Evolutionary conservation across 2,329 filamentous ascomycete genomes (phyloP), one percentile per base, ranked within the genome.

Genomic region (Akanthomyces muscarius): DNA sequence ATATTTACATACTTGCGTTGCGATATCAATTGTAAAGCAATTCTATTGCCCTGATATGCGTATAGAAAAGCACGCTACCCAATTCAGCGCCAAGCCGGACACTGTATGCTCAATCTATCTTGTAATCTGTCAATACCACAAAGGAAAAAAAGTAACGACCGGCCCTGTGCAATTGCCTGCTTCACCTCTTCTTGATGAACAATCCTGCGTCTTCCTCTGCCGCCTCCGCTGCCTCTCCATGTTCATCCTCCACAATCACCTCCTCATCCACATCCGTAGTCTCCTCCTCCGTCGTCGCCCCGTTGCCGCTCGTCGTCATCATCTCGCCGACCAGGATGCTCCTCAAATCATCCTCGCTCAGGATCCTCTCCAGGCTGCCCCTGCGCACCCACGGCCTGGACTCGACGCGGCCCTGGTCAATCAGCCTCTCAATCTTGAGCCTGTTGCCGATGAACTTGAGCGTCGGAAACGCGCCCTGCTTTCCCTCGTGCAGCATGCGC

Each of bases 391-490:
- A 77, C 3, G 78, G 74, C 63, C 83, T 74, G 42, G 84, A 85
- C 71, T 83, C 81, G 56, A 77, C 74, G 21, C 86, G 75, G 1
- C 86, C 87, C 65, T 77, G 74, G 69, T 89, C 86, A n/a, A 89
- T 81, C 55, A 83, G 69, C 56, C 88, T 82, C 77, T 99, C 95
- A 10, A 97, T 81, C 70, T 91, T 91, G 68, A 97, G 84, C 57
- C 95, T 80, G 72, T 99, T 99, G 28, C 84, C 86, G 64, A 98
- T 86, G 71, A 98, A 99, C 71, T 95, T 91, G 57, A 99, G 81
- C 73, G 95, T 96, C 0, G 95, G 91, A 72, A 96, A 99, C 1
- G 90, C 86, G 66, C 90, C 92, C 74, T 95, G 90, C 74, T 96
- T 90, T 23, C 95, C 95, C 63, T 91, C 89, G 66, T 92, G 89